Base-by-base conservation (phyloP, 805 yeast species). In the Saccharomycopsis oosterbeekiorum region DNA sequence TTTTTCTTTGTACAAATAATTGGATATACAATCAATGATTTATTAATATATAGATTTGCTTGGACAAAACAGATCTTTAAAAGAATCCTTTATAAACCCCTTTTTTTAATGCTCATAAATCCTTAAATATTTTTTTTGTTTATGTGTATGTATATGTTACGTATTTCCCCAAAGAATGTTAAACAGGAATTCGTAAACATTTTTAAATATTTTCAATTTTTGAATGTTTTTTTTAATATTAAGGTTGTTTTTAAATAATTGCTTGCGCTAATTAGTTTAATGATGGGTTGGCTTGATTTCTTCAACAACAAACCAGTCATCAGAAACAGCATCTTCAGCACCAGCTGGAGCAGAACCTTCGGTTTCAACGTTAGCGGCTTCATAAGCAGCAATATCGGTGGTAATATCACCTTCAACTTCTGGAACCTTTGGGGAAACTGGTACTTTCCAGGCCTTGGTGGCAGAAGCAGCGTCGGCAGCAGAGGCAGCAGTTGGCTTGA, bases 371-470 rank as follows among this genome's bases (percentile, higher is more conserved):
- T 81, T 79, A 65, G 85, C 75, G 54, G 83, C 66, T 71, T 84
- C 89, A 78, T 89, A 89, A 63, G 81, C 84, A 64, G 83, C 75
- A 67, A 89, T 78, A 60, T 86, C 85, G 43, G 78, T 78, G 64
- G 88, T 82, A 66, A 85, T 82, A 68, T 83, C 83, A 63, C 82
- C 83, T 74, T 89, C 96, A 61, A 82, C 72, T 66, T 81, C 75
- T 68, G 97, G 97, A 56, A 78, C 74, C 67, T 82, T 74, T 69
- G 98, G 96, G 68, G 90, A 82, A 65, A 80, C 74, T 70, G 98
- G 98, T 65, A 84, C 77, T 64, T 79, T 75, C 94, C 97, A 94
- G 69, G 88, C 83, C 76, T 86, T 84, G 68, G 91, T 93, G 67
- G 86, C 81, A 66, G 84, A 81, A 70, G 85, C 90, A 65, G 93